These are phyloP conservation scores for Scedosporium minutisporum DNA, from an alignment of 2,329 filamentous ascomycete species.

Conservation along the genomic window DNA sequence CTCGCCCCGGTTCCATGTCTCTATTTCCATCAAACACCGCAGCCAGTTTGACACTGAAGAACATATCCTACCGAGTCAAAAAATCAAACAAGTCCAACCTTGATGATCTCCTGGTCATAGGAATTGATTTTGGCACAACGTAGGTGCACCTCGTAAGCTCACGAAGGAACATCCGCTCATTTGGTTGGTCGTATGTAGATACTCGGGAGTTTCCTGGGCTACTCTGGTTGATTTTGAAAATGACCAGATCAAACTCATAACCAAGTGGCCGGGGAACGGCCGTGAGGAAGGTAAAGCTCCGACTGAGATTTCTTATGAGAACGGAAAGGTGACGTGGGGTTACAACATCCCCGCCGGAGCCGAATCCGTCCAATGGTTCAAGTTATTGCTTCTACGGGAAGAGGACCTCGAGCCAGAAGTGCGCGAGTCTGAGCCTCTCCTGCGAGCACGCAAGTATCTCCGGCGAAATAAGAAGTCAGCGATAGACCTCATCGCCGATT, in stretches of 20 bases:
- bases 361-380: slow-evolving; percentile 28
- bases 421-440: slow-evolving; percentile 12
- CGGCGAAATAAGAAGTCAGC: slow-evolving; percentile 11
- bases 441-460: background rate
- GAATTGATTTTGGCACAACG: slow-evolving; percentile 39
- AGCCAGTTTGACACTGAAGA: too few relatives aligned
- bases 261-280: slow-evolving; percentile 17
- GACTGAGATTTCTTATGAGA: slow-evolving; percentile 15
- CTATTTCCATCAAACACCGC: too few relatives aligned
- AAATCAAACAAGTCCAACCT: too few relatives aligned
- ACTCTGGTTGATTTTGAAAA: slow-evolving; percentile 14
- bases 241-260: slow-evolving; percentile 19
- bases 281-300: slow-evolving; percentile 23
- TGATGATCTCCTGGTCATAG: slow-evolving; percentile 21
- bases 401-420: slow-evolving; percentile 19
- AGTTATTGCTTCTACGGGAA: slow-evolving; percentile 26
- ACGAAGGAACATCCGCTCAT: background rate
- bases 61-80: too few relatives aligned
- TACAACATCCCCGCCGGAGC: slow-evolving; percentile 17
- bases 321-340: slow-evolving; percentile 17
- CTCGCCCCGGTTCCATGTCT: too few relatives aligned
- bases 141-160: slow-evolving; percentile 13
- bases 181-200: slow-evolving; percentile 14
- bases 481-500: slow-evolving; percentile 20
- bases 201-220: slow-evolving; percentile 32